Evolutionary conservation across 768 basidiomycete genomes (phyloP).

Genomic region (Agrocybe chaxingu): DNA sequence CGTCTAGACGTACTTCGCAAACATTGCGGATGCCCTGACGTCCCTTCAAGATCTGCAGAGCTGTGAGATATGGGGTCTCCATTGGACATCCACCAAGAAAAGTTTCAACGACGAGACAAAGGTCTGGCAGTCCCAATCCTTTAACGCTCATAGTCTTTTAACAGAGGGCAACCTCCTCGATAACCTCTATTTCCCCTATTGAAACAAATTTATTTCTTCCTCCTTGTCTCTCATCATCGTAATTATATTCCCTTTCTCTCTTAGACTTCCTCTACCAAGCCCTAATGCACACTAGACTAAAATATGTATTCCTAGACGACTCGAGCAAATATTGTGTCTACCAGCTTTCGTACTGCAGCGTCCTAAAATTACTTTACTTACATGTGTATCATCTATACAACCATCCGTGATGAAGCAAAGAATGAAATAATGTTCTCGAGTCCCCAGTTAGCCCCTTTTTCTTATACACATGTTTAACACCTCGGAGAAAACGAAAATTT

Average conservation of each 20-base stretch:
- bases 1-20: slow-evolving; percentile 56
- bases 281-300: not conserved
- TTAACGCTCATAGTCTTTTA: slow-evolving; percentile 26
- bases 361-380: too few relatives aligned
- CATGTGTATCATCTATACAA: too few relatives aligned
- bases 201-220: slow-evolving; percentile 21
- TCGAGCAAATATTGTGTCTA: too few relatives aligned
- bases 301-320: too few relatives aligned
- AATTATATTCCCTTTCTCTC: not conserved
- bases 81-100: slow-evolving; percentile 61
- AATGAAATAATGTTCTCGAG: too few relatives aligned
- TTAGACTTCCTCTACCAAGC: slow-evolving; percentile 4
- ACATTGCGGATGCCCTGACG: slow-evolving; percentile 55
- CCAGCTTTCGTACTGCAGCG: too few relatives aligned
- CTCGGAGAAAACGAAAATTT: too few relatives aligned
- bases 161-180: slow-evolving; percentile 29
- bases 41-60: slow-evolving; percentile 57
- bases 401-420: too few relatives aligned
- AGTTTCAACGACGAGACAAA: slow-evolving; percentile 38
- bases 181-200: slow-evolving; percentile 26
- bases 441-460: too few relatives aligned
- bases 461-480: too few relatives aligned
- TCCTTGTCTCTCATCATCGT: not conserved
- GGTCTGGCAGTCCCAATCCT: slow-evolving; percentile 53
- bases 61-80: slow-evolving; percentile 75